Evolutionary conservation across 768 basidiomycete genomes (phyloP), one percentile per base, ranked within the genome.

Genomic region (Kwoniella europaea): DNA sequence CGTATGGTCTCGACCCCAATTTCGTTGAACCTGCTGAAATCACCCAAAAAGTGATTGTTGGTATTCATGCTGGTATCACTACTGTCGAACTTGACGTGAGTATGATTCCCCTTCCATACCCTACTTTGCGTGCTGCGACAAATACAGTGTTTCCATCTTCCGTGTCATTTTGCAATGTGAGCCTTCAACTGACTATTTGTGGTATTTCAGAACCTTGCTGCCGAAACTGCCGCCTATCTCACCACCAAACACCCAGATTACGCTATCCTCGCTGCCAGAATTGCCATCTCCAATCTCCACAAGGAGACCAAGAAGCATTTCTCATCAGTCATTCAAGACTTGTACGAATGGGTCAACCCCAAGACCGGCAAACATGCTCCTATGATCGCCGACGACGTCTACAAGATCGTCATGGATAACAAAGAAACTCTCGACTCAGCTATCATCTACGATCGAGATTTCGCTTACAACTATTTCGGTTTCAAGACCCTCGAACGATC

Each of bases 401-500:
- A 95, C 85, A 87, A 92, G 16, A 83, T 91, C 56, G 90, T 99
- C 62, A 89, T 88, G 85, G 89, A 88, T 53, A 90, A 98, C 78
- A 91, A 92, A 55, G 90, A 91, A 57, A 85, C 85, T 10, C 87
- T 98, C 60, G 94, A 99, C 82, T 93, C 92, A 15, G 91, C 96
- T 18, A 92, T 99, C 85, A 95, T 99, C 84, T 98, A 98, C 84
- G 91, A 96, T 78, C 93, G 97, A 61, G 97, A 99, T 83, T 99
- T 98, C 86, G 92, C 88, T 83, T 98, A 98, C 86, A 94, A 97
- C 84, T 97, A 85, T 71, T 99, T 99, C 80, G 97, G 97, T n/a
- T 98, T 98, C 89, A 99, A 99, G 85, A 99, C 97, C 2, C 90
- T 99, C 42, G 97, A 99, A 85, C 91, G 95, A 42, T 98, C 95